Conservation (phyloP, 176 grass and related monocot genomes). For the Elaeis guineensis region DNA sequence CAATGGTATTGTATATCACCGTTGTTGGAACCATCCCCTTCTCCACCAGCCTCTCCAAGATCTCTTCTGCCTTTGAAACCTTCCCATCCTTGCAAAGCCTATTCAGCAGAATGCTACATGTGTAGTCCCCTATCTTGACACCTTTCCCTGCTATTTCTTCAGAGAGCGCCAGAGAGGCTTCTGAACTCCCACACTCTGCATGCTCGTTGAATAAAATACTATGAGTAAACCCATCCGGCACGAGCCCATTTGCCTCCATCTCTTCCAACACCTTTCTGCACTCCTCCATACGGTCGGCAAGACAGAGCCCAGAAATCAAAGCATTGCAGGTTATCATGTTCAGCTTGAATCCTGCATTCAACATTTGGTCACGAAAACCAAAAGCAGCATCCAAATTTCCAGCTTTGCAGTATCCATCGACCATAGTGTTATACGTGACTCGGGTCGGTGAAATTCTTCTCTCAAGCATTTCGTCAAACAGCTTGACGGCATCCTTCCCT, state of each 20-base stretch:
- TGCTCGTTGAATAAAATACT: slow-evolving; percentile 51
- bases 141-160: slow-evolving; percentile 42
- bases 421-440: slow-evolving; percentile 52
- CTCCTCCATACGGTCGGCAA: slow-evolving; percentile 31
- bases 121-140: slow-evolving; percentile 37
- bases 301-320: slow-evolving; percentile 42
- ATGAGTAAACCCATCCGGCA: slow-evolving; percentile 42
- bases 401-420: slow-evolving; percentile 39
- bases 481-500: slow-evolving; percentile 19
- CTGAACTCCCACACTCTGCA: slow-evolving; percentile 19
- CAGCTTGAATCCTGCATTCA: slow-evolving; percentile 19
- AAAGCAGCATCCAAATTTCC: slow-evolving; percentile 41
- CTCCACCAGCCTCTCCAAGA: slow-evolving; percentile 23
- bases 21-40: slow-evolving; percentile 36
- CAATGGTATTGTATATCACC: slow-evolving; percentile 49
- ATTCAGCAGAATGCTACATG: slow-evolving; percentile 54
- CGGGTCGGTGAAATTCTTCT: slow-evolving; percentile 22
- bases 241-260: slow-evolving; percentile 24
- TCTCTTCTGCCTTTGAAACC: slow-evolving; percentile 35
- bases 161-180: slow-evolving; percentile 35
- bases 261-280: slow-evolving; percentile 30
- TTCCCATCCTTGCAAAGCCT: slow-evolving; percentile 50
- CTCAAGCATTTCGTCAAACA: slow-evolving; percentile 47
- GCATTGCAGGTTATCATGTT: slow-evolving; percentile 55
- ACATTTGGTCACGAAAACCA: slow-evolving; percentile 32